Evolutionary conservation across 2,329 filamentous ascomycete species (phyloP).

Genomic region (Fusarium avenaceum): DNA sequence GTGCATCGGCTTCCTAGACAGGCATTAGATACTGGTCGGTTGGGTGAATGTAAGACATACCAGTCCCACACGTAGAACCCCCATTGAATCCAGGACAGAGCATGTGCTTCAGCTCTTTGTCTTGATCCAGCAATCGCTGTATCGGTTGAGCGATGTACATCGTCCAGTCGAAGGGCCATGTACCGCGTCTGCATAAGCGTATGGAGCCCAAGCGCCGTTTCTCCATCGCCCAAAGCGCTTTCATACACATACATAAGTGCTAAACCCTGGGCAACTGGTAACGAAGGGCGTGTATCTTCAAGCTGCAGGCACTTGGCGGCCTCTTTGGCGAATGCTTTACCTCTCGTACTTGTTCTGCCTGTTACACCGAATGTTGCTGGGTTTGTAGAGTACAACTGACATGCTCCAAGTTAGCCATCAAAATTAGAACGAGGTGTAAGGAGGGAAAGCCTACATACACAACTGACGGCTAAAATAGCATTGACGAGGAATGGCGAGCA

Average conservation of each 20-base stretch:
- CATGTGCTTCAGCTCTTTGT: constrained; percentile 29
- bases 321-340: constrained; percentile 23
- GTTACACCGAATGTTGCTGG: constrained; percentile 12
- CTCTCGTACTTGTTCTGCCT: constrained; percentile 18
- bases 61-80: constrained; percentile 39
- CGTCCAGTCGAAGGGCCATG: constrained; percentile 25
- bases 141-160: constrained; percentile 22
- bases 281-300: constrained; percentile 15
- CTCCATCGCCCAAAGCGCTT: constrained; percentile 23
- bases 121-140: constrained; percentile 26
- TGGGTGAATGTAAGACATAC: neutral
- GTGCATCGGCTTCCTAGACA: constrained; percentile 36
- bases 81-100: constrained; percentile 38
- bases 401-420: neutral
- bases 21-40: neutral
- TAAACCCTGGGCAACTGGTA: constrained; percentile 24
- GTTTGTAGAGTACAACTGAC: constrained; percentile 23
- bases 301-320: constrained; percentile 16
- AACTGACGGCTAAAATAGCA: constrained; percentile 37
- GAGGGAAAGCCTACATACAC: constrained; percentile 23
- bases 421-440: neutral
- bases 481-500: constrained; percentile 40
- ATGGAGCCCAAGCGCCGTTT: constrained; percentile 16
- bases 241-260: constrained; percentile 34
- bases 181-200: constrained; percentile 32